Evolutionary conservation across 345 rosid genomes (phyloP).

Genomic region (Brassica rapa): DNA sequence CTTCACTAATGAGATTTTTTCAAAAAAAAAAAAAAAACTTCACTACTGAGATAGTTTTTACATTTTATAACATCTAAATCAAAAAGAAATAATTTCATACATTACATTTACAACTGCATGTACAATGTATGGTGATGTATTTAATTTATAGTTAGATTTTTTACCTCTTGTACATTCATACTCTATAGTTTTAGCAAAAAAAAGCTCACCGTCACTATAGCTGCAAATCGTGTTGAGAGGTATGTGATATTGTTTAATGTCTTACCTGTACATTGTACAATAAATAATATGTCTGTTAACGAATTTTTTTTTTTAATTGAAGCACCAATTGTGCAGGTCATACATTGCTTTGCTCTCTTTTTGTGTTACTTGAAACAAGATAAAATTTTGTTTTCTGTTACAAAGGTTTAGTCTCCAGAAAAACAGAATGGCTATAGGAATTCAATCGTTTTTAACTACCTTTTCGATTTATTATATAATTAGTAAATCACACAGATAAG

Average conservation of each 20-base stretch:
- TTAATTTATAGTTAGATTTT: not conserved
- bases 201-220: not conserved
- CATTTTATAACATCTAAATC: not conserved
- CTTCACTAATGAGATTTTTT: not conserved
- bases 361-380: not conserved
- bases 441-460: slow-evolving; percentile 22
- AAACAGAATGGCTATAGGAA: slow-evolving; percentile 26
- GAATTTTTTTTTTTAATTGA: not conserved
- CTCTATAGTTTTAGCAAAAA: not conserved
- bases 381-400: slow-evolving; percentile 20
- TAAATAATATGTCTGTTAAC: not conserved
- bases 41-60: not conserved
- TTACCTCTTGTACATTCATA: not conserved
- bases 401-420: not conserved
- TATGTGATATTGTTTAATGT: slow-evolving; percentile 14
- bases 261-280: not conserved
- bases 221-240: slow-evolving; percentile 13
- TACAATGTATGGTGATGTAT: not conserved
- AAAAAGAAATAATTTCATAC: not conserved
- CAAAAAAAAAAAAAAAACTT: not conserved
- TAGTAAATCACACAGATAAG: slow-evolving; percentile 34
- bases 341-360: not conserved
- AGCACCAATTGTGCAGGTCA: not conserved
- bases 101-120: not conserved
- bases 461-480: not conserved